phyloP scores from a whole-genome alignment of 2,329 filamentous ascomycete species.

The Scytalidium lignicola region DNA sequence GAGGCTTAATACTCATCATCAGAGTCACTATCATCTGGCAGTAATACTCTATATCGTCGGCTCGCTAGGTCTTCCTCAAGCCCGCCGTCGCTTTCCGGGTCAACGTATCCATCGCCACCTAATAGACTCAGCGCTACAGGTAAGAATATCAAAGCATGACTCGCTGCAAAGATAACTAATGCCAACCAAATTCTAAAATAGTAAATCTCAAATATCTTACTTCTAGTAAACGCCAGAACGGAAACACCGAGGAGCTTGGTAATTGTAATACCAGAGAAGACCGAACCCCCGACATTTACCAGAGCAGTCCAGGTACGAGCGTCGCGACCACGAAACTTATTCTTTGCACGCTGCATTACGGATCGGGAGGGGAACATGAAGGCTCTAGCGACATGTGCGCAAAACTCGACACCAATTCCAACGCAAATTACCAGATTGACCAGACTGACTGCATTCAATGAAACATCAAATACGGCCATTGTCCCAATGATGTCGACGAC shows the following conservation, averaged over 20 bases:
- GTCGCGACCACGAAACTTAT: constrained; percentile 74
- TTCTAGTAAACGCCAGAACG: constrained; percentile 88
- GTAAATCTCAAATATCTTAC: constrained; percentile 99
- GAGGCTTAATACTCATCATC: constrained; percentile 9
- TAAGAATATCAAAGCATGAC: constrained; percentile 85
- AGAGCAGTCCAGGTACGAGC: constrained; percentile 88
- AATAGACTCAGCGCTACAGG: constrained; percentile 83
- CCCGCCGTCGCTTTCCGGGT: constrained; percentile 81
- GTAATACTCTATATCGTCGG: constrained; percentile 69
- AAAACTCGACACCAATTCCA: constrained; percentile 95
- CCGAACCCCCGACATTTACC: constrained; percentile 89
- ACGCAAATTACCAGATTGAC: constrained; percentile 98
- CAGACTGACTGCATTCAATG: constrained; percentile 88
- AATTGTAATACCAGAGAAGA: constrained; percentile 93
- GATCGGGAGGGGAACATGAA: constrained; percentile 87
- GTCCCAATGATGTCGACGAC: constrained; percentile 90
- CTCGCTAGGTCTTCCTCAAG: constrained; percentile 84
- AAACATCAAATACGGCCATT: constrained; percentile 86
- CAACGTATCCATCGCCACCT: constrained; percentile 82
- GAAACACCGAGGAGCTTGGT: constrained; percentile 91
- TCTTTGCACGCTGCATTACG: constrained; percentile 75
- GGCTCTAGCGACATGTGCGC: constrained; percentile 89
- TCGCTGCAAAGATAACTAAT: constrained; percentile 81
- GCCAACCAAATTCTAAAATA: constrained; percentile 97
- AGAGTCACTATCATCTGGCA: constrained; percentile 71